These are phyloP conservation scores for Chenopodium suecicum DNA, from an alignment of 148 eudicot species.

Conservation along the genomic window DNA sequence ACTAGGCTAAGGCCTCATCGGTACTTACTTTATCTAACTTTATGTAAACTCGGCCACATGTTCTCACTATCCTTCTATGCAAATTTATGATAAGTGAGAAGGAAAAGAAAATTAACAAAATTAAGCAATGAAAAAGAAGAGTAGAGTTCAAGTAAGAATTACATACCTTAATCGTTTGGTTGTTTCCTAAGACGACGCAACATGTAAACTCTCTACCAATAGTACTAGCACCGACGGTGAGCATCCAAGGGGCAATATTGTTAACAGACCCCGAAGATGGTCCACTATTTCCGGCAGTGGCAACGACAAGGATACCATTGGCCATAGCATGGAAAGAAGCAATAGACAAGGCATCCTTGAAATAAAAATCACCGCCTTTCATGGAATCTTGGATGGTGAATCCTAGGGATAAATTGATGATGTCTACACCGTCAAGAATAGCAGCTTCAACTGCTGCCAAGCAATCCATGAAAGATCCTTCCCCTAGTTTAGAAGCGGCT, in stretches of 20 bases:
- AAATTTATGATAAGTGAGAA: too few species aligned
- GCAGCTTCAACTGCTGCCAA: conserved; percentile 24
- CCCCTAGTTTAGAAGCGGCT: not conserved
- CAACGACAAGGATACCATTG: conserved; percentile 12
- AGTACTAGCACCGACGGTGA: conserved; percentile 26
- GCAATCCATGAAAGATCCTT: not conserved
- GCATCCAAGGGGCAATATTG: conserved; percentile 23
- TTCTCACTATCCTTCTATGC: too few species aligned
- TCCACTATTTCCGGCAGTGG: conserved; percentile 17
- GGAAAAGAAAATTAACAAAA: too few species aligned
- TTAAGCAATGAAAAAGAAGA: not conserved
- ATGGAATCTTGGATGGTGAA: not conserved
- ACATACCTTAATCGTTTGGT: not conserved
- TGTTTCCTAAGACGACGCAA: conserved; percentile 11
- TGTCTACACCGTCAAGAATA: conserved; percentile 15
- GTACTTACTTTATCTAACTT: too few species aligned
- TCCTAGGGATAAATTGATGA: conserved; percentile 15
- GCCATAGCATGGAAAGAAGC: conserved; percentile 21
- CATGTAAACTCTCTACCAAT: conserved; percentile 15
- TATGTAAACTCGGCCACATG: too few species aligned
- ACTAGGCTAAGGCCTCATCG: too few species aligned
- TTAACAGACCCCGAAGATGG: not conserved
- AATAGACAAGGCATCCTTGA: not conserved
- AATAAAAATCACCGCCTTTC: not conserved
- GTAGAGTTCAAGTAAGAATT: not conserved